Percentiles rank a stretch among this genome's conserved stretches.
These are phyloP conservation scores for Xylaria polymorpha DNA, from an alignment of 2,329 filamentous ascomycete species.

Conservation along the genomic window DNA sequence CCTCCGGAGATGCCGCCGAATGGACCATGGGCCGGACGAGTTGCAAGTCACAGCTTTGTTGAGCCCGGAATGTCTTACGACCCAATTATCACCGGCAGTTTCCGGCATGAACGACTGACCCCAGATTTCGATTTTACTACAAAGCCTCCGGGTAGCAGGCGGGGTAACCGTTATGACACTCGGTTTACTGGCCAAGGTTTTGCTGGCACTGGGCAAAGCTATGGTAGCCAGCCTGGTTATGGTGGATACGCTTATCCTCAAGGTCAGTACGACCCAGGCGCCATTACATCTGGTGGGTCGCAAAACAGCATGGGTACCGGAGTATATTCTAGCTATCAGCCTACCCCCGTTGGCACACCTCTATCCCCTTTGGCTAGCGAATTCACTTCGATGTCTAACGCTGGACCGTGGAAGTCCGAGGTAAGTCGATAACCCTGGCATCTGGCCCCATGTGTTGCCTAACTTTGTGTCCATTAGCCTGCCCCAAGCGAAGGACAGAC, in stretches of 20 bases:
- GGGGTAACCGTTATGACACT: slow-evolving; percentile 60
- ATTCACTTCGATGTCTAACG: slow-evolving; percentile 68
- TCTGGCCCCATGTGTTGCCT: slow-evolving; percentile 33
- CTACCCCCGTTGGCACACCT: slow-evolving; percentile 61
- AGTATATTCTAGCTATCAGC: slow-evolving; percentile 46
- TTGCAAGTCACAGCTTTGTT: slow-evolving; percentile 54
- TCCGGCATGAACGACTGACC: slow-evolving; percentile 59
- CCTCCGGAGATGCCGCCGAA: slow-evolving; percentile 53
- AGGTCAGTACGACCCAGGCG: slow-evolving; percentile 53
- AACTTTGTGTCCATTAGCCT: slow-evolving; percentile 53
- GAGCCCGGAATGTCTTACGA: slow-evolving; percentile 55
- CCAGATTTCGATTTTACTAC: slow-evolving; percentile 62
- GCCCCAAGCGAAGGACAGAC: slow-evolving; percentile 71
- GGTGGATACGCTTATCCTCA: slow-evolving; percentile 52
- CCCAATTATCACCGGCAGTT: slow-evolving; percentile 53
- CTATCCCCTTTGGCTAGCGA: slow-evolving; percentile 80
- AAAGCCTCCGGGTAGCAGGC: slow-evolving; percentile 57
- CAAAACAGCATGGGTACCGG: slow-evolving; percentile 53
- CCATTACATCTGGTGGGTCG: slow-evolving; percentile 48
- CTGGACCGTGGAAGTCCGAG: slow-evolving; percentile 66
- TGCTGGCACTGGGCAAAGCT: slow-evolving; percentile 44
- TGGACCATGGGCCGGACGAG: slow-evolving; percentile 62
- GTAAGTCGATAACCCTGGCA: slow-evolving; percentile 50
- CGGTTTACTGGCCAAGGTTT: slow-evolving; percentile 51
- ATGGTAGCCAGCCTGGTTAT: slow-evolving; percentile 49